Evolutionary conservation across 768 basidiomycete species (phyloP).

Genomic region (Psilocybe tampanensis): DNA sequence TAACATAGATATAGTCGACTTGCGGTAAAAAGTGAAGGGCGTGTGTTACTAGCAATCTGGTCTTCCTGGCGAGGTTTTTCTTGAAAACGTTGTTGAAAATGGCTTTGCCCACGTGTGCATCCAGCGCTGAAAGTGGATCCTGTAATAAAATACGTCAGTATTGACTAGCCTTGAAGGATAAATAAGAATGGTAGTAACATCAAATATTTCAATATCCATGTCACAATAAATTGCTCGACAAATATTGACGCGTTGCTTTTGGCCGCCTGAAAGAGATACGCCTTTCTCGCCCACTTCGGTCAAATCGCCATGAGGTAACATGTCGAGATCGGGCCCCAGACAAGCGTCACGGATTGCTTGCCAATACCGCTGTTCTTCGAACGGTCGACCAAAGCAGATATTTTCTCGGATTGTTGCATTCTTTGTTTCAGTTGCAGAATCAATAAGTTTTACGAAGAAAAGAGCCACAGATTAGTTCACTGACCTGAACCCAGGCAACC

Average conservation of each 20-base stretch:
- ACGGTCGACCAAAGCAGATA: constrained; percentile 82
- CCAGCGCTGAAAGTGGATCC: constrained; percentile 82
- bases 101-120: constrained; percentile 84
- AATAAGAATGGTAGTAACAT: constrained; percentile 27
- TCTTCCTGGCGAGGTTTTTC: constrained; percentile 61
- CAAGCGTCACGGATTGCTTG: constrained; percentile 75
- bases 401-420: constrained; percentile 88
- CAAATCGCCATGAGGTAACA: constrained; percentile 73
- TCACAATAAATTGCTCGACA: constrained; percentile 85
- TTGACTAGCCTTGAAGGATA: not conserved
- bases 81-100: constrained; percentile 84
- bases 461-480: not conserved
- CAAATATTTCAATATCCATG: constrained; percentile 86
- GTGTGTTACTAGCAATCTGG: constrained; percentile 87
- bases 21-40: constrained; percentile 87
- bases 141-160: not conserved
- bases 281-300: constrained; percentile 68
- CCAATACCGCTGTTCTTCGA: constrained; percentile 84
- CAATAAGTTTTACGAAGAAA: constrained; percentile 1
- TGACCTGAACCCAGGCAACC: constrained; percentile 85
- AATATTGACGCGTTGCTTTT: constrained; percentile 78
- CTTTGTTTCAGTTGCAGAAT: constrained; percentile 28
- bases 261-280: constrained; percentile 86
- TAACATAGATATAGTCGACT: constrained; percentile 81
- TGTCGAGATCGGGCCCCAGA: constrained; percentile 75